These are phyloP conservation scores for Fusarium brachygibbosum DNA, from an alignment of 2,329 filamentous ascomycete genomes.

Conservation along the genomic window DNA sequence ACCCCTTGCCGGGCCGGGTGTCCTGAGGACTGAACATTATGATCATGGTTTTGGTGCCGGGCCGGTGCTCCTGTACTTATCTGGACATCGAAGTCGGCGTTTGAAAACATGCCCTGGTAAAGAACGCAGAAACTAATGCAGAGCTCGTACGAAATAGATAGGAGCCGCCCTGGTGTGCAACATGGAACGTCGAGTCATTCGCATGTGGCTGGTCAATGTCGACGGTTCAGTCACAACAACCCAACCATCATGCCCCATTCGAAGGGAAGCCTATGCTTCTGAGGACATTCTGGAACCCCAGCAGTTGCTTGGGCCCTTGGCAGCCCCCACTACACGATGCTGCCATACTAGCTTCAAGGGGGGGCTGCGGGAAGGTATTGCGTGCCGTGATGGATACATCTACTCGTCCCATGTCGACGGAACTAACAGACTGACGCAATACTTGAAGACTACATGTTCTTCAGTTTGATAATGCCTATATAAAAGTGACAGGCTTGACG, in stretches of 20 bases:
- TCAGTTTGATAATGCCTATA: not conserved
- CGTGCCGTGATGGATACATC: constrained; percentile 13
- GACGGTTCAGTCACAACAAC: constrained; percentile 39
- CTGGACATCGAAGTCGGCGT: not conserved
- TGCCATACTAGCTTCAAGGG: constrained; percentile 14
- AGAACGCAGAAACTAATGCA: constrained; percentile 10
- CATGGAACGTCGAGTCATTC: constrained; percentile 1
- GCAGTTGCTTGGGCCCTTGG: constrained; percentile 17
- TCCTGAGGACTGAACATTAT: not conserved
- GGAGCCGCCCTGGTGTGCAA: constrained; percentile 33
- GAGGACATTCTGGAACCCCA: constrained; percentile 47
- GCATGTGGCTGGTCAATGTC: constrained; percentile 31
- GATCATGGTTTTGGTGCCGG: constrained; percentile 16
- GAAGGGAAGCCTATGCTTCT: constrained; percentile 30
- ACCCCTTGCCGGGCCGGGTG: constrained; percentile 39
- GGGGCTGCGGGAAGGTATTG: constrained; percentile 21
- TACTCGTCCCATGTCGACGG: not conserved
- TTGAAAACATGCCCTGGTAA: constrained; percentile 12
- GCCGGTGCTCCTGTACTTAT: constrained; percentile 30
- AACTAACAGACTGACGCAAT: not conserved
- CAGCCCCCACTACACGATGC: constrained; percentile 23
- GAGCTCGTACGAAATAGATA: constrained; percentile 34
- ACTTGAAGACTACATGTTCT: not conserved
- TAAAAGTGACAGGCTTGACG: not conserved
- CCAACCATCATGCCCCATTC: constrained; percentile 18